Conservation (phyloP, 106 monocot species). For the Xerophyta viscosa region DNA sequence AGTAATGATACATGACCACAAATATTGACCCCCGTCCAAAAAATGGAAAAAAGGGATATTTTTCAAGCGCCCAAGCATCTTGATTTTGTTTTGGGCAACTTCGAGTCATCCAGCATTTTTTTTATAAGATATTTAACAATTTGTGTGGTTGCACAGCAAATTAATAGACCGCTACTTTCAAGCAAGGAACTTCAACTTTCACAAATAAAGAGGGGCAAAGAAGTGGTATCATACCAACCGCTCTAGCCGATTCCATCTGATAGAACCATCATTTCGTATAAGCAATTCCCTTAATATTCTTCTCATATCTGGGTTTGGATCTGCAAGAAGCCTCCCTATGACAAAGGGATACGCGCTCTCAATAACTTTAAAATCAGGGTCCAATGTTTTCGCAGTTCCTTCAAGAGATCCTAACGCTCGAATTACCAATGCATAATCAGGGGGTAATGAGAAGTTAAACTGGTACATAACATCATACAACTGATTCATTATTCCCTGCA, state of each 20-base stretch:
- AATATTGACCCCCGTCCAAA: too few species aligned
- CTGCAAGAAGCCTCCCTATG: slow-evolving; percentile 78
- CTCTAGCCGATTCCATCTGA: slow-evolving; percentile 91
- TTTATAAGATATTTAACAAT: too few species aligned
- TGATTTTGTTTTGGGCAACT: too few species aligned
- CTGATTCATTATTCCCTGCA: slow-evolving; percentile 78
- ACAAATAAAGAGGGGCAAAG: too few species aligned
- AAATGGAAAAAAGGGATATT: too few species aligned
- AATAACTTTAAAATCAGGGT: slow-evolving; percentile 90
- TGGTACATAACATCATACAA: slow-evolving; percentile 96
- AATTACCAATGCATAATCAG: slow-evolving; percentile 93
- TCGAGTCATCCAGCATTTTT: too few species aligned
- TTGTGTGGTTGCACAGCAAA: too few species aligned
- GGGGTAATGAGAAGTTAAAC: slow-evolving; percentile 88
- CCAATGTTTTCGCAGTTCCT: slow-evolving; percentile 96
- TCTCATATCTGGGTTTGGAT: slow-evolving; percentile 87
- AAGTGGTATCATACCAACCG: slow-evolving; percentile 42
- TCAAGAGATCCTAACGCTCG: slow-evolving; percentile 89
- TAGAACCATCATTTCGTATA: slow-evolving; percentile 79
- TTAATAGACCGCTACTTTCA: too few species aligned
- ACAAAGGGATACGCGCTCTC: slow-evolving; percentile 98
- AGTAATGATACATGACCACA: too few species aligned
- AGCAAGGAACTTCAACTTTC: too few species aligned
- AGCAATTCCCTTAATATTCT: slow-evolving; percentile 84
- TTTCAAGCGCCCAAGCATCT: too few species aligned